These are phyloP conservation scores for Cercospora zeina DNA, from an alignment of 2,329 filamentous ascomycete genomes.

Conservation along the genomic window DNA sequence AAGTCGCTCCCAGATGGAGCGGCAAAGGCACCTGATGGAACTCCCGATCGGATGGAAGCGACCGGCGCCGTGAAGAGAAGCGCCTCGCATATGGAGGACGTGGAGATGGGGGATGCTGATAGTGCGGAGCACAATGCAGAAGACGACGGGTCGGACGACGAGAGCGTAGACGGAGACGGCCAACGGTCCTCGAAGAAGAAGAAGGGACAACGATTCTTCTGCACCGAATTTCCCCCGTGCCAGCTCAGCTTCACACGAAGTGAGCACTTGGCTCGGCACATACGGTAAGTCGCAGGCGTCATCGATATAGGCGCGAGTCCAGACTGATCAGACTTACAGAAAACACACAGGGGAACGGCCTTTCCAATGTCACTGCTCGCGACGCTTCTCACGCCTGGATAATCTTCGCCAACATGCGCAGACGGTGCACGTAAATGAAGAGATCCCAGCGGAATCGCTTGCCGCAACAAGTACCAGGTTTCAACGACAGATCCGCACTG, in stretches of 20 bases:
- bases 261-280: conserved; percentile 92
- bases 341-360: conserved; percentile 98
- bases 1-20: conserved; percentile 45
- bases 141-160: conserved; percentile 57
- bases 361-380: conserved; percentile 92
- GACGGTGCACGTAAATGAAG: conserved; percentile 95
- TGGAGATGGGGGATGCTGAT: conserved; percentile 72
- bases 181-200: conserved; percentile 87
- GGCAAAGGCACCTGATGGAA: conserved; percentile 23
- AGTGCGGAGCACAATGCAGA: conserved; percentile 68
- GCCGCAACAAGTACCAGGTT: conserved; percentile 90
- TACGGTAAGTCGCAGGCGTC: conserved; percentile 62
- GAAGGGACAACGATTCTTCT: conserved; percentile 94
- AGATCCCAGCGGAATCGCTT: conserved; percentile 89
- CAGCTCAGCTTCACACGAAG: conserved; percentile 93
- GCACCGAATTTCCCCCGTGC: conserved; percentile 91
- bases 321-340: conserved; percentile 50
- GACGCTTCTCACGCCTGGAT: conserved; percentile 89
- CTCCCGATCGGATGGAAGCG: conserved; percentile 18
- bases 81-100: conserved; percentile 67
- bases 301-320: not conserved
- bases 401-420: conserved; percentile 96
- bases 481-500: conserved; percentile 86
- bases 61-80: conserved; percentile 50
- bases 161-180: conserved; percentile 56